Percentiles rank a stretch among this genome's conserved stretches.
phyloP scores from a whole-genome alignment of 1,284 basidiomycete species.

The Ceratobasidium papillatum region DNA sequence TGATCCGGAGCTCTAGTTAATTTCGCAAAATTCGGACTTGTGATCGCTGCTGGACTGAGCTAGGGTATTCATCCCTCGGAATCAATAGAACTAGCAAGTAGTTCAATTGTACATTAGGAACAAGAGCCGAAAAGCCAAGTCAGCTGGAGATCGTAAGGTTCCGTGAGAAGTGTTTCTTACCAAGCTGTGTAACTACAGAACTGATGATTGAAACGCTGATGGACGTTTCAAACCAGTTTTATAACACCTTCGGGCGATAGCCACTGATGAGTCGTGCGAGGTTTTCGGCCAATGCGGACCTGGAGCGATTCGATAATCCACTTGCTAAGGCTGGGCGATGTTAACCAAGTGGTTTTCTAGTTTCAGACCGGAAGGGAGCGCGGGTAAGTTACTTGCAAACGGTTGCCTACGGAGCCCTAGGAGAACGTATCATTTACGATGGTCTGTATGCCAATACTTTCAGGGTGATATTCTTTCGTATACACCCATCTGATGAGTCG shows the following conservation, averaged over 20 bases:
- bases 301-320: neutral
- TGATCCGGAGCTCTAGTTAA: no score
- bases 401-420: conserved; percentile 5
- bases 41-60: no score
- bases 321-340: neutral
- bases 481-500: no score
- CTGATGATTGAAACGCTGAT: neutral
- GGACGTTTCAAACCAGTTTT: neutral
- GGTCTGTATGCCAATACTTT: no score
- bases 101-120: no score
- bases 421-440: no score
- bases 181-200: neutral
- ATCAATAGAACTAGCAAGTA: no score
- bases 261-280: neutral
- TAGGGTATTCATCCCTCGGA: no score
- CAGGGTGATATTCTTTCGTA: no score
- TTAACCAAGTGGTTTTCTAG: neutral
- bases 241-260: neutral
- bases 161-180: conserved; percentile 2
- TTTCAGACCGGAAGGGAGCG: neutral
- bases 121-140: no score
- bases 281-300: neutral
- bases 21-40: no score
- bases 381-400: neutral
- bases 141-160: no score